These are phyloP conservation scores for Musa acuminata DNA, from an alignment of 176 grass and related monocot species.

Conservation along the genomic window DNA sequence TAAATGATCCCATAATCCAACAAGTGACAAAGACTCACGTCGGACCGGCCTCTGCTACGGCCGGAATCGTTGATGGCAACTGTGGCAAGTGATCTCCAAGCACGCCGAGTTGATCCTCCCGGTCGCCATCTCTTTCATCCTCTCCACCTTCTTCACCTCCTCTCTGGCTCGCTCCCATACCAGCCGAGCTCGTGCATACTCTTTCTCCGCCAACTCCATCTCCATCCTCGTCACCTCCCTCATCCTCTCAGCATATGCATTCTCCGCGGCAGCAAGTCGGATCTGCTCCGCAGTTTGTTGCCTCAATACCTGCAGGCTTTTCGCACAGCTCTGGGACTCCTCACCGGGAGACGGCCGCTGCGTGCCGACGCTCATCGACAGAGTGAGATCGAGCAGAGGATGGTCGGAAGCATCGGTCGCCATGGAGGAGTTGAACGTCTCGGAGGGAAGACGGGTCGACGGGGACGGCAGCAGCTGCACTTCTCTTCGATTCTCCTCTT, in stretches of 20 bases:
- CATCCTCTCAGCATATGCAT: constrained; percentile 72
- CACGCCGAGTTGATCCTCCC: constrained; percentile 48
- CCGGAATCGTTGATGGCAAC: constrained; percentile 83
- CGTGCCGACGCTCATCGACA: constrained; percentile 59
- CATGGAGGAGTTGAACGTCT: neutral
- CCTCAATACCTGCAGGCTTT: constrained; percentile 45
- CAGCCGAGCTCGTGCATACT: constrained; percentile 67
- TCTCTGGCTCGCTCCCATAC: constrained; percentile 81
- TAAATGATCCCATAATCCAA: neutral
- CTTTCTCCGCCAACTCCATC: constrained; percentile 75
- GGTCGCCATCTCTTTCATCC: constrained; percentile 77
- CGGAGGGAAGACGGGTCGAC: neutral
- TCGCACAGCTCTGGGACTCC: constrained; percentile 10
- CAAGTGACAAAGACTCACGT: too few species aligned
- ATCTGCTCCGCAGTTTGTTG: constrained; percentile 87
- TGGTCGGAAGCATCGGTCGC: constrained; percentile 3
- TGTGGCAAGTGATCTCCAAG: constrained; percentile 92
- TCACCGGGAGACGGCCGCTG: constrained; percentile 9
- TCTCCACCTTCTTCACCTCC: constrained; percentile 86
- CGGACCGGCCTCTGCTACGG: constrained; percentile 25
- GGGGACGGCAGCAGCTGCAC: constrained; percentile 44
- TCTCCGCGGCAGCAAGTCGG: constrained; percentile 52
- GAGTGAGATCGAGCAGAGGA: constrained; percentile 49
- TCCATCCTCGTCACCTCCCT: constrained; percentile 67
- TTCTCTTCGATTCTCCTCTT: constrained; percentile 44